These are phyloP conservation scores for Delonix regia DNA, from an alignment of 306 rosid genomes.

Conservation along the genomic window DNA sequence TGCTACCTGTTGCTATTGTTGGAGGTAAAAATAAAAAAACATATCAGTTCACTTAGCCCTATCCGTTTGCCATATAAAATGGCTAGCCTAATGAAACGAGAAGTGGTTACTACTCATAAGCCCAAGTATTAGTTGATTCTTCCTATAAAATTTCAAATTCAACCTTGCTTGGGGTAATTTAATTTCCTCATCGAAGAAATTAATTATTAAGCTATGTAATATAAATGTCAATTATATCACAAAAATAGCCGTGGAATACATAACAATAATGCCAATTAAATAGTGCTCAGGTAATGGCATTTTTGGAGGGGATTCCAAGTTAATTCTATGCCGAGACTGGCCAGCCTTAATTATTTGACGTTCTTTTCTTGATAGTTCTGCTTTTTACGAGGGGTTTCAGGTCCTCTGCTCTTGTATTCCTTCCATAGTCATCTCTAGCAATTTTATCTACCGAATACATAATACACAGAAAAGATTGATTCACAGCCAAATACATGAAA, in stretches of 20 bases:
- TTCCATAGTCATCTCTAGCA: no score
- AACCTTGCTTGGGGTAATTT: neutral
- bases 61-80: neutral
- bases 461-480: slow-evolving; percentile 16
- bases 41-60: neutral
- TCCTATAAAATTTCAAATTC: neutral
- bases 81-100: neutral
- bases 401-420: neutral
- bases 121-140: neutral
- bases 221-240: neutral
- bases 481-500: slow-evolving; percentile 31
- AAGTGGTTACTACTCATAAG: slow-evolving; percentile 8
- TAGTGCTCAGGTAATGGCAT: no score
- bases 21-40: slow-evolving; percentile 16
- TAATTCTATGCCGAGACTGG: no score
- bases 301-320: no score
- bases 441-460: neutral
- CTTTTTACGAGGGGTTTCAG: no score
- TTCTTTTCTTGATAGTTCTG: no score
- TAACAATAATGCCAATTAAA: neutral
- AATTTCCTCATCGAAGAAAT: slow-evolving; percentile 7
- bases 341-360: no score
- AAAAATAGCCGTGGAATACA: neutral
- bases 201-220: neutral
- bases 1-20: slow-evolving; percentile 43